Base-by-base conservation (phyloP, 306 rosid species). In the Prunus mira region DNA sequence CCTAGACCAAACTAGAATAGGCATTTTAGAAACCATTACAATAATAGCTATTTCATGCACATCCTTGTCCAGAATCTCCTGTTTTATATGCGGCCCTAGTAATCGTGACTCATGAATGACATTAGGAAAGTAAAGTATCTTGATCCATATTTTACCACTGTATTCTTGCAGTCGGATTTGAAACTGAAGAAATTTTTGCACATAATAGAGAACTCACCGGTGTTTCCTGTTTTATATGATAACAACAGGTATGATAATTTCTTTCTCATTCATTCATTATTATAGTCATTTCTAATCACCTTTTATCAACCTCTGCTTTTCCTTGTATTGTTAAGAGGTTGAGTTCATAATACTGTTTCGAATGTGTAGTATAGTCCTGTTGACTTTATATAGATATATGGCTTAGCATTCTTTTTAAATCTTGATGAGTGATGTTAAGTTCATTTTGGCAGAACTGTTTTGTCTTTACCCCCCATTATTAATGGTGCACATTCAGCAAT, bases 401-500 rank as follows among this genome's bases (percentile, higher is more conserved):
- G 25, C 18, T 22, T 55, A 71, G 46, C 28, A 6, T 38, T 38
- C 0, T 38, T 38, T 38, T 38, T 38, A 38, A 38, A 27, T 56
- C 49, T 58, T 49, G 72, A 46, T 69, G 12, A 49, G 52, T 46
- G 56, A 43, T 55, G 19, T 27, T 66, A 3, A 19, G 3, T 25
- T 25, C 67, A 11, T 27, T 45, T 58, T 73, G 61, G 80, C 96
- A 95, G 98, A 84, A 88, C 97, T 79, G 93, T 95, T 71, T 79
- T 95, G 84, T 95, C 98, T 38, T 76, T 95, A 52, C 98, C 98
- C 12, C 98, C 98, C 52, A 92, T 95, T 69, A 95, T 95, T 46
- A 95, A 95, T 82, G 90, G 97, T 75, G 96, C 97, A 18, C 97
- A 89, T 79, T 92, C 98, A 19, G 98, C 98, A 71, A 92, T 95